Base-by-base conservation (phyloP, 805 yeast genomes). In the Metschnikowia sp. region DNA sequence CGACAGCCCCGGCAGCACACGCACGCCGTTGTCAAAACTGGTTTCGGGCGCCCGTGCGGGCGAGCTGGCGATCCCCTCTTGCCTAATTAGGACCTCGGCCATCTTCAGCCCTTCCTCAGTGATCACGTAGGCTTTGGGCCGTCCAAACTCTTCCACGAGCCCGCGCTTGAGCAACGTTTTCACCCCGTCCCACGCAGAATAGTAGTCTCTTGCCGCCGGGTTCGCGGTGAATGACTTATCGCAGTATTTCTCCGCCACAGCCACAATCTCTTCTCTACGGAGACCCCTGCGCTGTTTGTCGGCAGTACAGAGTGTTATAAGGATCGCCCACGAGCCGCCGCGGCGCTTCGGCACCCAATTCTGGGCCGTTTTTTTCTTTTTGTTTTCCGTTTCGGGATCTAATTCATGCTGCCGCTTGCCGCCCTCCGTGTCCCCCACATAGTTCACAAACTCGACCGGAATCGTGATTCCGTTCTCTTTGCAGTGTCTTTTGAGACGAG, bases 311-410 rank as follows among this genome's bases (percentile, higher is more conserved):
- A 90, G 65, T 0, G 83, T 83, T 15, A 88, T 51, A 15, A 90
- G 57, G 8, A 90, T 85, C 0, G 94, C 96, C 68, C 87, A 91
- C 0, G 87, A 95, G 1, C 97, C 97, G 0, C 94, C 81, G 32
- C 91, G 68, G 50, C 81, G 80, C 40, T 72, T 75, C 0, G 97
- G 97, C 0, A 89, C 75, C 62, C 86, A 89, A 33, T 65, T 71
- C 36, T 44, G 35, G 31, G 19, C 37, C 35, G 39, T 40, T 40
- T 47, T 35, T 39, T 42, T 53, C 39, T 48, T 42, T 18, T 36
- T 18, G n/a, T 32, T 32, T 5, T 2, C 19, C 18, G 32, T 46
- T 30, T 50, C 56, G 18, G 41, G 15, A 9, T 53, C 57, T 1
- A 56, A 48, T 32, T 56, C 55, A 8, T 32, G 45, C 8, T 19